Base-by-base conservation (phyloP, 78 protist genomes). In the Chrysochromulina parva region DNA sequence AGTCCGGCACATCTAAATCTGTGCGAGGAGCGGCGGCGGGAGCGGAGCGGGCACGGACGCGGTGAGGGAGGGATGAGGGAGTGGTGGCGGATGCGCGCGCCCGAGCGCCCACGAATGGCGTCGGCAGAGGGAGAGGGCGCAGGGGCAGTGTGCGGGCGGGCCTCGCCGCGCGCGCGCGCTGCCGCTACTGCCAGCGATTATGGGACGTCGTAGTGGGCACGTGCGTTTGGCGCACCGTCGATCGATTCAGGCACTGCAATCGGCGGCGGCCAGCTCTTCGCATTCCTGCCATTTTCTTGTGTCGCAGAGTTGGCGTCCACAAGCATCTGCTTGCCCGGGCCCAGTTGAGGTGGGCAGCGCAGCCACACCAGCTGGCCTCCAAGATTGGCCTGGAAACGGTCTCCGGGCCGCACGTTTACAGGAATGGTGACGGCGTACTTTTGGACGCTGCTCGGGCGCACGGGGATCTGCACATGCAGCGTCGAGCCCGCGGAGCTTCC, bases 391-490 rank as follows among this genome's bases (percentile, higher is more conserved):
- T 74, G 82, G 24, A 74, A 74, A 1, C 55, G 82, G 3, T 55
- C 82, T 13, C 26, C 26, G n/a, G 82, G 82, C 50, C 3, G 57
- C 13, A 74, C 82, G 55, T 55, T 55, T 22, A 1, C 22, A 1
- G 82, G 82, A 19, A 74, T 74, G 16, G 82, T 74, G 26, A 74
- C 82, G 3, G 82, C 82, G 55, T 74, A 74, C 55, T 74, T 74
- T 48, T 74, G 82, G 2, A 74, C 82, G 5, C 14, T 17, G 57
- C 28, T 11, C 5, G 53, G 82, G 11, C 82, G 53, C 55, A 19
- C 55, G n/a, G 82, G 82, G 14, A 74, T 74, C 82, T 74, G 82
- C 82, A 74, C 82, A 13, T 74, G 82, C 57, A 74, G 82, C 53
- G 82, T 74, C 20, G 55, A 48, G 16, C 48, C 6, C 26, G 82